These are phyloP conservation scores for Ceratocystis destructans DNA, from an alignment of 2,329 filamentous ascomycete genomes.

Conservation along the genomic window DNA sequence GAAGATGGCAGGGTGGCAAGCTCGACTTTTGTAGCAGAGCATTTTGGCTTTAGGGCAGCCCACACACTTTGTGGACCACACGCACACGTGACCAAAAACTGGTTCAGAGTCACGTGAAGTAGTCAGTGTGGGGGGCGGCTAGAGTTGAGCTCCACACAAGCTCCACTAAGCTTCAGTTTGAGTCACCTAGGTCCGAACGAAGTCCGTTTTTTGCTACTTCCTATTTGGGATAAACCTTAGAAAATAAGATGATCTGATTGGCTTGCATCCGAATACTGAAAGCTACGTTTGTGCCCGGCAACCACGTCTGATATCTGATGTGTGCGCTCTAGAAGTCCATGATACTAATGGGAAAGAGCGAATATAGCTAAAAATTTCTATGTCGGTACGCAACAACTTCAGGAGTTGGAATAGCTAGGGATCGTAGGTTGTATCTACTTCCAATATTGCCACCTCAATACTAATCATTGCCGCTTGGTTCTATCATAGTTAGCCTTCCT, in stretches of 20 bases:
- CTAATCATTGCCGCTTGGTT: too few relatives aligned
- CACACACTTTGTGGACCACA: slow-evolving; percentile 18
- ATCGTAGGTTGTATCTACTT: too few relatives aligned
- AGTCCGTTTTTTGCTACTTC: background rate
- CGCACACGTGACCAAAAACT: slow-evolving; percentile 14
- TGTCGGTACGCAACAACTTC: too few relatives aligned
- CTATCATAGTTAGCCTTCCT: background rate
- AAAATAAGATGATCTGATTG: slow-evolving; percentile 12
- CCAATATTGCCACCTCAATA: too few relatives aligned
- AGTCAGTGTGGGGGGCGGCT: background rate
- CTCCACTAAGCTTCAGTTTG: slow-evolving; percentile 14
- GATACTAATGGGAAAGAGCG: too few relatives aligned
- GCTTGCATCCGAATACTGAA: background rate
- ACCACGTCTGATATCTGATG: background rate
- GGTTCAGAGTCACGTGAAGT: slow-evolving; percentile 12
- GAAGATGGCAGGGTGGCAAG: slow-evolving; percentile 2
- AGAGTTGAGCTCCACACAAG: slow-evolving; percentile 10
- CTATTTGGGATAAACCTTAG: background rate
- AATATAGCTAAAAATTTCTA: too few relatives aligned
- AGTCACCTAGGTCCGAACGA: slow-evolving; percentile 11
- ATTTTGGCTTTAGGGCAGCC: slow-evolving; percentile 19
- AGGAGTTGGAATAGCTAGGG: too few relatives aligned
- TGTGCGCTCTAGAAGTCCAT: too few relatives aligned
- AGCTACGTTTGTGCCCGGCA: background rate
- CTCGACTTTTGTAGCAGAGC: slow-evolving; percentile 19